Conservation (phyloP, 2,329 filamentous ascomycete species). For the Fonsecaea erecta region DNA sequence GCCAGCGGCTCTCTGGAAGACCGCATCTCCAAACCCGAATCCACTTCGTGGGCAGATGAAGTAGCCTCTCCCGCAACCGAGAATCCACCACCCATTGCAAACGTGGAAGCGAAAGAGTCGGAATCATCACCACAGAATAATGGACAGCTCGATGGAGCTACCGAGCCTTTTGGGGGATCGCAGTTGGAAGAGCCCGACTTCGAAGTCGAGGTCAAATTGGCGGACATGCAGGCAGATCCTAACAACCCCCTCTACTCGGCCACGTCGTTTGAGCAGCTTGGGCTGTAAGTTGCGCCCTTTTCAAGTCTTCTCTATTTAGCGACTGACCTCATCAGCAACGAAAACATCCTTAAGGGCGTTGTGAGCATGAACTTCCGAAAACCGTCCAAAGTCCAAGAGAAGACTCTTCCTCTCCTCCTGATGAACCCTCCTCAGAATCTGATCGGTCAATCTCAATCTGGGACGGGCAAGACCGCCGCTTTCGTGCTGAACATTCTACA, state of each 20-base stretch:
- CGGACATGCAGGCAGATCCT: conserved; percentile 82
- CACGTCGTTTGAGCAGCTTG: conserved; percentile 81
- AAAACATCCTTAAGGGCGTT: conserved; percentile 73
- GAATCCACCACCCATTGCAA: conserved; percentile 28
- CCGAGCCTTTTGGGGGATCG: conserved; percentile 51
- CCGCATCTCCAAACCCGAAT: conserved; percentile 53
- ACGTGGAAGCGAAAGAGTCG: conserved; percentile 11
- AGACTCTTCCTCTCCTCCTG: conserved; percentile 86
- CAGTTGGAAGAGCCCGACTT: conserved; percentile 72
- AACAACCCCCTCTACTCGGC: conserved; percentile 87
- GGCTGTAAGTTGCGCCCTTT: conserved; percentile 68
- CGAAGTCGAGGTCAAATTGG: conserved; percentile 90
- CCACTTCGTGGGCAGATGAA: conserved; percentile 50
- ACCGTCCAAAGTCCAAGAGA: conserved; percentile 97
- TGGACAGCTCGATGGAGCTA: conserved; percentile 49
- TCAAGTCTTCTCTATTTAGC: no score
- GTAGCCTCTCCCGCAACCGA: conserved; percentile 40
- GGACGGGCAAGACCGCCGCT: conserved; percentile 95
- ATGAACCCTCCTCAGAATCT: conserved; percentile 86
- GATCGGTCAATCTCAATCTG: conserved; percentile 98
- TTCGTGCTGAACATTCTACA: conserved; percentile 92
- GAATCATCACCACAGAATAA: conserved; percentile 11
- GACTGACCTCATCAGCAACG: conserved; percentile 28
- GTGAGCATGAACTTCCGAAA: conserved; percentile 84
- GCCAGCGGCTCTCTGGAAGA: conserved; percentile 52